Evolutionary conservation across 306 rosid species (phyloP).

Genomic region (Purshia tridentata): DNA sequence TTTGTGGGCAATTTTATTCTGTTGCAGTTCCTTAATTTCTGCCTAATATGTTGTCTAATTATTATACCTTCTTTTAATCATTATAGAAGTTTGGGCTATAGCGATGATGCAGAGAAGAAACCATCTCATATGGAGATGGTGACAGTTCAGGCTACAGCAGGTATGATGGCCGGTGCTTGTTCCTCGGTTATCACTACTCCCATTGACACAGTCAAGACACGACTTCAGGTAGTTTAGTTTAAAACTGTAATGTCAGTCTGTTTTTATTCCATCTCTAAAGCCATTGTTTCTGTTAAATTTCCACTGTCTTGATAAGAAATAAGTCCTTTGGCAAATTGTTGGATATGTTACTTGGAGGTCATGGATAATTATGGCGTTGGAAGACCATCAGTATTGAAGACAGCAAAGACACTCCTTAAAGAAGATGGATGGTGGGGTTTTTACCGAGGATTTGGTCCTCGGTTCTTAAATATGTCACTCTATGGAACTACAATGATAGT

Average conservation of each 20-base stretch:
- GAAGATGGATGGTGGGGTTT: conserved; percentile 96
- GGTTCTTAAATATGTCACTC: conserved; percentile 83
- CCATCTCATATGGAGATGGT: conserved; percentile 79
- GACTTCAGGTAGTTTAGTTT: conserved; percentile 63
- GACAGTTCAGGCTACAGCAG: conserved; percentile 81
- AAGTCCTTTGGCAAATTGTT: background rate
- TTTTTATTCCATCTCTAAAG: background rate
- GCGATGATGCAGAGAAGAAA: conserved; percentile 50
- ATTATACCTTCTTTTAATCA: background rate
- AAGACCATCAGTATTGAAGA: conserved; percentile 78
- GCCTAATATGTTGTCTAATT: conserved; percentile 5
- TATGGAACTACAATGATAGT: conserved; percentile 89
- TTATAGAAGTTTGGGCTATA: conserved; percentile 63
- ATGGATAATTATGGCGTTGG: conserved; percentile 74
- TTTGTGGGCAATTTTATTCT: background rate
- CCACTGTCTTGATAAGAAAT: background rate
- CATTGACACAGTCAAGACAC: conserved; percentile 80
- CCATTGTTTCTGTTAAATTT: background rate
- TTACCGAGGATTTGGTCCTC: conserved; percentile 85
- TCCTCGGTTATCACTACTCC: conserved; percentile 81
- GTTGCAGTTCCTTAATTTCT: conserved; percentile 8
- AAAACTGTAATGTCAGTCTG: background rate
- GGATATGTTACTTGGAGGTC: conserved; percentile 44
- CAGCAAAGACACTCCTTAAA: conserved; percentile 56
- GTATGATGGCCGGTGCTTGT: conserved; percentile 84